Conservation (phyloP, 2,329 filamentous ascomycete species). For the Akanthomyces dipterigenus region DNA sequence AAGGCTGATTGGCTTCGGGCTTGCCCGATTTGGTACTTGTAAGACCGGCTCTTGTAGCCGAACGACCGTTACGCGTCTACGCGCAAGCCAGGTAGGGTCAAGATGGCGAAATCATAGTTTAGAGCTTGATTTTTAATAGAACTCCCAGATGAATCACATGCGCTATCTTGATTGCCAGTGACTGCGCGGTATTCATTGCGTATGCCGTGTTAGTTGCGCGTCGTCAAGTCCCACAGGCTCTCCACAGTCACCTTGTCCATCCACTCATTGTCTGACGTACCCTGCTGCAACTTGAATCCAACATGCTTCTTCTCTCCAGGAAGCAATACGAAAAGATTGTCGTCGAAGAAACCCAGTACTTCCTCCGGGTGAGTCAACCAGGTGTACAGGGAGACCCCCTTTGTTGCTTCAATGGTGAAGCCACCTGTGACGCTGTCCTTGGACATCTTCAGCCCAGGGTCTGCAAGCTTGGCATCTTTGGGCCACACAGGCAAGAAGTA, state of each 20-base stretch:
- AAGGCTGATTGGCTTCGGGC: not conserved
- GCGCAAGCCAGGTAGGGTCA: not conserved
- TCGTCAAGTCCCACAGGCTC: conserved; percentile 15
- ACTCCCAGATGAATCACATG: not conserved
- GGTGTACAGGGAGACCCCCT: conserved; percentile 14
- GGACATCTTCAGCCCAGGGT: conserved; percentile 14
- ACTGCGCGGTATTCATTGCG: not conserved
- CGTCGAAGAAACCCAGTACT: conserved; percentile 15
- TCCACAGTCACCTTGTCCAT: conserved; percentile 13
- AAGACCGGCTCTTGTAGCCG: not conserved
- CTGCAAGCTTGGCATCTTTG: conserved; percentile 14
- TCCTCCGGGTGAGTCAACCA: conserved; percentile 15
- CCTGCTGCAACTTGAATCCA: conserved; percentile 13
- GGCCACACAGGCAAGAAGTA: conserved; percentile 16
- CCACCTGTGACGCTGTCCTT: conserved; percentile 6
- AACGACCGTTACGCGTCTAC: not conserved
- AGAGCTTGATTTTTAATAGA: not conserved
- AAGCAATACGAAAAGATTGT: conserved; percentile 14
- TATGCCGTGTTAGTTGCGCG: not conserved
- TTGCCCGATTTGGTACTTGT: not conserved
- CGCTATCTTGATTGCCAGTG: not conserved
- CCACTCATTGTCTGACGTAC: conserved; percentile 11
- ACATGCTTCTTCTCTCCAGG: conserved; percentile 16
- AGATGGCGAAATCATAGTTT: not conserved
- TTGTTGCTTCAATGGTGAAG: conserved; percentile 15